Base-by-base conservation (phyloP, 2,329 filamentous ascomycete species). In the Byssothecium circinans region DNA sequence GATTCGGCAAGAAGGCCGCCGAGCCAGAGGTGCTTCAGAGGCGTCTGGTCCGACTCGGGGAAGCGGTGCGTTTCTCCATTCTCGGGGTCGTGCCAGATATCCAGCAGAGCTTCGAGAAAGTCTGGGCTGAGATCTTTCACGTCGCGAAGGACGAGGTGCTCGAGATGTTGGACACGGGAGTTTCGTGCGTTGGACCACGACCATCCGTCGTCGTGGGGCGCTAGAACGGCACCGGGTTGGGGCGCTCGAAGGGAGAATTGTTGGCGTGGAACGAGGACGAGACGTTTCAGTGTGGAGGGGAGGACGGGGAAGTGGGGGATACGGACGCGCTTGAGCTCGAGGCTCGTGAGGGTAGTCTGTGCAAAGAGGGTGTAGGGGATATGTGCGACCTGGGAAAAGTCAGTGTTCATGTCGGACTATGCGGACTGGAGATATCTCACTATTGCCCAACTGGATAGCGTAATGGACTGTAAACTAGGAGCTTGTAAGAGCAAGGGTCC, bases 101-200 rank as follows among this genome's bases (percentile, higher is more conserved):
- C 59, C 3, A 65, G 53, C 0, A 65, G 42, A 0, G 35, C 11
- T 4, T 49, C 14, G n/a, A 65, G 37, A 10, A 43, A 44, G 1
- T 37, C 10, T 0, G 49, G 20, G n/a, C 7, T 22, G 3, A 64
- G 35, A 4, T 29, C 17, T 14, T 40, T 14, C 15, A 60, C 48
- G 5, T 57, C 53, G 2, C 41, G 39, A 2, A 66, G 39, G 5
- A 25, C 49, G 8, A 67, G 54, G 43, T 64, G 53, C 2, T 47
- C 57, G 6, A 67, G 53, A 2, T 50, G 25, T 1, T 52, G 53
- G 7, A 58, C 34, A 14, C 35, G 45, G 7, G 54, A 51, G 8
- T 2, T 2, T 29, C 33, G 32, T 8, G 30, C 36, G 35, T 45
- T 35, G 8, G 30, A 4, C 29, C 43, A 46, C 14, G 35, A 41